Evolutionary conservation across 192 early-diverging fungal genomes (phyloP).

Genomic region (Backusella morwellensis): DNA sequence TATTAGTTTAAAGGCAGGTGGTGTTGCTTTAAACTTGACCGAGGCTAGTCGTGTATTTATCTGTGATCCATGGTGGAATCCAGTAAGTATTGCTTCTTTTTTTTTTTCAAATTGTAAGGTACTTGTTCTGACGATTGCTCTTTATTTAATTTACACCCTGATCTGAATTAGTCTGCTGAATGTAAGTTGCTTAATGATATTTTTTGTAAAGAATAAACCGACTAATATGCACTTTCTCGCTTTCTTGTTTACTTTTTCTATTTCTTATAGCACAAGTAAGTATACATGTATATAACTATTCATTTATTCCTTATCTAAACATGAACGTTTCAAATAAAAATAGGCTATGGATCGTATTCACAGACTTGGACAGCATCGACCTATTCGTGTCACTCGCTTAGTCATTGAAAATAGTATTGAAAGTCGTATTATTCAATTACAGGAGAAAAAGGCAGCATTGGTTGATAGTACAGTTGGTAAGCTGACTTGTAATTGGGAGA

Average conservation of each 20-base stretch:
- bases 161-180: slow-evolving; percentile 16
- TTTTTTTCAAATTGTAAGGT: background rate
- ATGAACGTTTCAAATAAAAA: background rate
- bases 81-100: slow-evolving; percentile 34
- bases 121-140: background rate
- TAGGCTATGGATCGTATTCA: slow-evolving; percentile 97
- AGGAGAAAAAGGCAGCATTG: slow-evolving; percentile 92
- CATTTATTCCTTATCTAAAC: background rate
- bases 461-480: slow-evolving; percentile 86
- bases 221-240: background rate
- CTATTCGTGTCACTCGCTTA: slow-evolving; percentile 84
- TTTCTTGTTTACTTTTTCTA: background rate
- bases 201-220: background rate
- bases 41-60: slow-evolving; percentile 85
- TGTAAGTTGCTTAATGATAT: slow-evolving; percentile 19
- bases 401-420: slow-evolving; percentile 96
- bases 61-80: slow-evolving; percentile 64
- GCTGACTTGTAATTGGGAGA: background rate
- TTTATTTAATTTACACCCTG: background rate
- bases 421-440: slow-evolving; percentile 83
- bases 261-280: slow-evolving; percentile 9
- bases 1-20: slow-evolving; percentile 89
- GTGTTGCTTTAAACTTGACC: slow-evolving; percentile 90
- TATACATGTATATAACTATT: background rate
- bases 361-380: slow-evolving; percentile 86